Evolutionary conservation across 371 early-diverging fungal genomes (phyloP).

Genomic region (Actinomortierella ambigua): DNA sequence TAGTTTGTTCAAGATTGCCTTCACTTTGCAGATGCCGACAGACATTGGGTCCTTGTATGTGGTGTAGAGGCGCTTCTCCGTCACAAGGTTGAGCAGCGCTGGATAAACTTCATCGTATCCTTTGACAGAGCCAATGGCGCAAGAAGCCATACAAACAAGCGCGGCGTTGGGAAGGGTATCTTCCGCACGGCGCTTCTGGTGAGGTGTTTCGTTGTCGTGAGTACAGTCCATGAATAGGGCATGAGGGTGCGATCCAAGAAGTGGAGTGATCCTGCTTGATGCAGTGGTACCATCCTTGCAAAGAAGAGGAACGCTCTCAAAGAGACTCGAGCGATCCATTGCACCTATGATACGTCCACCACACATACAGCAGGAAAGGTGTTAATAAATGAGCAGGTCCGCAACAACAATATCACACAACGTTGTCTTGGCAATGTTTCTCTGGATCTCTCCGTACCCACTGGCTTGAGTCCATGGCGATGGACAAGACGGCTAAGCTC

Average conservation of each 20-base stretch:
- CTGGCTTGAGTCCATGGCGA: conserved; percentile 88
- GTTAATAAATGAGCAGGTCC: background rate
- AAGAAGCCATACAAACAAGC: conserved; percentile 86
- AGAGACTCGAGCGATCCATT: conserved; percentile 36
- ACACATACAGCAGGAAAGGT: background rate
- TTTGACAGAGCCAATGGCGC: conserved; percentile 93
- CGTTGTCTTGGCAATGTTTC: background rate
- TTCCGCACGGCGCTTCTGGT: conserved; percentile 82
- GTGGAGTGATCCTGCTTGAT: conserved; percentile 40
- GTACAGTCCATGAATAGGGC: conserved; percentile 98
- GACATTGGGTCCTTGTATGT: conserved; percentile 51
- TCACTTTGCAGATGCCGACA: conserved; percentile 72
- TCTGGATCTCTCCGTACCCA: conserved; percentile 53
- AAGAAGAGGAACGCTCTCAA: conserved; percentile 28
- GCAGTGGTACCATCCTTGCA: conserved; percentile 20
- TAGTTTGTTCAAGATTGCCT: conserved; percentile 71
- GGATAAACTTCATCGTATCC: conserved; percentile 96
- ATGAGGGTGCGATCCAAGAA: conserved; percentile 70
- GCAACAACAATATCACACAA: background rate
- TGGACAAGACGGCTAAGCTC: conserved; percentile 90
- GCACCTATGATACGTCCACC: conserved; percentile 16
- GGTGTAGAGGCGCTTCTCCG: conserved; percentile 80
- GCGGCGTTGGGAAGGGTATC: conserved; percentile 94
- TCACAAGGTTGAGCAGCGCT: conserved; percentile 82
- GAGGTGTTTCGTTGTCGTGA: conserved; percentile 96